Evolutionary conservation across 78 protist species (phyloP).

Genomic region (Anaeramoeba ignava): DNA sequence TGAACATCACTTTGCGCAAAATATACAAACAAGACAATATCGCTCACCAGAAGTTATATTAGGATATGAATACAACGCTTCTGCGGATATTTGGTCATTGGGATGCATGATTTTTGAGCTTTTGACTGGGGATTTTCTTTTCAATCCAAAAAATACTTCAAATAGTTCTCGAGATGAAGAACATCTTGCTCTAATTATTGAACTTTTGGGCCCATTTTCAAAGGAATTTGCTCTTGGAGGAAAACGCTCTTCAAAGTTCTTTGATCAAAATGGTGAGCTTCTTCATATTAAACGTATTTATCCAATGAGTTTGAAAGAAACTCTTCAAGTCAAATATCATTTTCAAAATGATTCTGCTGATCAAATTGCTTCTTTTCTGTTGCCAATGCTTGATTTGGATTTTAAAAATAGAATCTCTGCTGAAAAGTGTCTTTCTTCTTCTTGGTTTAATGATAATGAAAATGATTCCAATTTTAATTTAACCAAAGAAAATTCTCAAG

Average conservation of each 20-base stretch:
- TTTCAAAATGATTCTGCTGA: background rate
- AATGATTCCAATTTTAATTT: too few relatives aligned
- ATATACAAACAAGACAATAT: background rate
- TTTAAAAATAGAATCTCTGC: background rate
- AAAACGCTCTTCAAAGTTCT: background rate
- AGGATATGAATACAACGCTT: background rate
- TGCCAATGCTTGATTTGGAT: background rate
- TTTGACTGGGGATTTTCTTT: background rate
- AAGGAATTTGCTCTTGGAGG: background rate
- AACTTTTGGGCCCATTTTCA: background rate
- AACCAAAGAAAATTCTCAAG: too few relatives aligned
- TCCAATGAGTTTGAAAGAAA: background rate
- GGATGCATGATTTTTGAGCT: background rate
- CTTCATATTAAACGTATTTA: background rate
- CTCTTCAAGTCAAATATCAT: background rate
- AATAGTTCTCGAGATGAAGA: background rate
- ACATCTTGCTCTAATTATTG: background rate
- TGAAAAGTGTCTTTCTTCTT: background rate
- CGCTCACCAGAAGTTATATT: background rate
- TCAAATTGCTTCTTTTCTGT: background rate
- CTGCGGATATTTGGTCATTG: background rate
- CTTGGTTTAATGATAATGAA: background rate
- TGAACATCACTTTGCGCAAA: background rate
- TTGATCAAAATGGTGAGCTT: background rate
- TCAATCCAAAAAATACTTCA: background rate